Evolutionary conservation across 805 yeast genomes (phyloP), one percentile per base, ranked within the genome.

Genomic region (Komagataella populi): DNA sequence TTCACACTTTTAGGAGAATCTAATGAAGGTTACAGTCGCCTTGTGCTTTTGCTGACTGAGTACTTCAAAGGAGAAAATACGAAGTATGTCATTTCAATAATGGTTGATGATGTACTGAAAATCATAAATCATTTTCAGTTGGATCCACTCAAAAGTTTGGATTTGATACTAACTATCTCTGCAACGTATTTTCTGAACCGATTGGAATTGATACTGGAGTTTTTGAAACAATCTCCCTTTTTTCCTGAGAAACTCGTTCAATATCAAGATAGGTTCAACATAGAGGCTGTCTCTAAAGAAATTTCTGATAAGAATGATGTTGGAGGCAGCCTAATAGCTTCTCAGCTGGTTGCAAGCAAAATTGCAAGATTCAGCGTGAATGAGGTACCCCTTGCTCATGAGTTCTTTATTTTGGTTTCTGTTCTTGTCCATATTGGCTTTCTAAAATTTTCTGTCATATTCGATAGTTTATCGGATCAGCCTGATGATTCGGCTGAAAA

Each of bases 1-100:
- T 87, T 70, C 66, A 84, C 85, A 53, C 67, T 88, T 16, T 58
- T 87, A 6, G 77, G 80, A 49, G 96, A 90, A 63, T 84, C 84
- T 54, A 69, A 80, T 22, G 88, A 84, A 60, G 97, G 96, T 0
- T 89, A 78, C 64, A 65, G 95, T 10, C 81, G 80, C 56, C 67
- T 86, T 36, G 62, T 80, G 0, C 72, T 72, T 2, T 78, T 81
- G 48, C 55, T 84, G 10, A 63, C 68, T 51, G 55, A 64, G 2
- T 70, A 79, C 1, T 66, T 76, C 50, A 57, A 60, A 23, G 70
- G 72, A 39, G 66, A 68, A 2, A 73, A 74, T 51, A 63, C 74
- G 6, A 55, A 58, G 3, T 66, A 59, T 45, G 73, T 77, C 57
- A 8, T 30, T 30, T 6, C 39, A 30, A 30, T 30, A 30, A 30